phyloP scores from a whole-genome alignment of 2,329 filamentous ascomycete species.

The Massarina eburnea region DNA sequence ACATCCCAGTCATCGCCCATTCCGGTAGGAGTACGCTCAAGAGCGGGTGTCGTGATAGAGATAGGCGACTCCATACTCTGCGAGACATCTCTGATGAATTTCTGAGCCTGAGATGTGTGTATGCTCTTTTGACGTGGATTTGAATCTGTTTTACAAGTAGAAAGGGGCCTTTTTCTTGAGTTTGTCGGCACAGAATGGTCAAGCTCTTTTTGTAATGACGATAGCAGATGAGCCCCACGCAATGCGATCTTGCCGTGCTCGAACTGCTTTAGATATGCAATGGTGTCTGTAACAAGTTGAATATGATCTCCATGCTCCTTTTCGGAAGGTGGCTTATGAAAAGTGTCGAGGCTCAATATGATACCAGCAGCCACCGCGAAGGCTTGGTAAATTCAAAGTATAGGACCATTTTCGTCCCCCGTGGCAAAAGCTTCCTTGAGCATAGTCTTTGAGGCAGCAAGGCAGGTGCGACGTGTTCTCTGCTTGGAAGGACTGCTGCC shows the following conservation, averaged over 20 bases:
- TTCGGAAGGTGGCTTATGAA: slow-evolving; percentile 27
- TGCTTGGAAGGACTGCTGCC: slow-evolving; percentile 34
- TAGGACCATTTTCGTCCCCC: slow-evolving; percentile 35
- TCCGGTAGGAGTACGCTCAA: too few species aligned
- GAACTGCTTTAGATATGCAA: slow-evolving; percentile 13
- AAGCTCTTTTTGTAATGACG: slow-evolving; percentile 10
- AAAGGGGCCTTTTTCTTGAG: slow-evolving; percentile 8
- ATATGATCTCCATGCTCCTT: slow-evolving; percentile 12
- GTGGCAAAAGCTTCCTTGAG: slow-evolving; percentile 39
- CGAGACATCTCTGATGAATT: slow-evolving; percentile 10
- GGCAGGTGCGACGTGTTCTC: slow-evolving; percentile 41
- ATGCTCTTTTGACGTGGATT: slow-evolving; percentile 6
- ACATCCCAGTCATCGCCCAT: slow-evolving; percentile 1
- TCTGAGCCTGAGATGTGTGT: slow-evolving; percentile 8
- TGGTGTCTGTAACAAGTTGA: slow-evolving; percentile 10
- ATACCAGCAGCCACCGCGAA: slow-evolving; percentile 46
- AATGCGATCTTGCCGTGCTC: slow-evolving; percentile 12
- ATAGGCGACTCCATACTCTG: slow-evolving; percentile 4
- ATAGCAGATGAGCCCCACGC: slow-evolving; percentile 15
- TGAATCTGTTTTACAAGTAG: background rate
- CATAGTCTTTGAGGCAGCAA: slow-evolving; percentile 46
- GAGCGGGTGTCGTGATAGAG: background rate
- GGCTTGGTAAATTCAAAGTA: slow-evolving; percentile 46
- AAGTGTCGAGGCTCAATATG: slow-evolving; percentile 43
- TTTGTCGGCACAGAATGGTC: background rate